phyloP scores from a whole-genome alignment of 2,329 filamentous ascomycete genomes.

The Xylariales sp. region DNA sequence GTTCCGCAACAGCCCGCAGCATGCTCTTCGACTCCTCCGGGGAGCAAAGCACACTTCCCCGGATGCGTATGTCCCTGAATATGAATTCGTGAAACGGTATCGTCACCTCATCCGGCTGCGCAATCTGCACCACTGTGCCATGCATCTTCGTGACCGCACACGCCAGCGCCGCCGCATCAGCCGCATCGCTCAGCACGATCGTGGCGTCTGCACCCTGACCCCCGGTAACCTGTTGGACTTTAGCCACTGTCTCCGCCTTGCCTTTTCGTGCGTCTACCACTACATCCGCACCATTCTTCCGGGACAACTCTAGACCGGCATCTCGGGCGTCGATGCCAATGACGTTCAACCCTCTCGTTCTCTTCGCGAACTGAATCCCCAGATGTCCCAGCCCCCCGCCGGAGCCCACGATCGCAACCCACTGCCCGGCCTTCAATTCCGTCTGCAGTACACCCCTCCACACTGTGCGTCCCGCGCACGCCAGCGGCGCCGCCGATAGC shows the following conservation, averaged over 20 bases:
- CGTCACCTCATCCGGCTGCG: slow-evolving; percentile 54
- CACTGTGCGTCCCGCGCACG: slow-evolving; percentile 20
- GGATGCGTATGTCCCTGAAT: slow-evolving; percentile 21
- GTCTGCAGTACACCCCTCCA: slow-evolving; percentile 8
- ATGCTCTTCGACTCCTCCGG: slow-evolving; percentile 40
- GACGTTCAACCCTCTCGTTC: slow-evolving; percentile 42
- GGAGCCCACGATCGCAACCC: slow-evolving; percentile 41
- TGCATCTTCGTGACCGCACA: slow-evolving; percentile 57
- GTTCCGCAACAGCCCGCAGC: slow-evolving; percentile 40
- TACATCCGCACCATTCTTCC: slow-evolving; percentile 42
- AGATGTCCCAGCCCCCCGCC: slow-evolving; percentile 52
- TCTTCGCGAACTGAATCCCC: slow-evolving; percentile 43
- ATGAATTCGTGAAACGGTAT: slow-evolving; percentile 54
- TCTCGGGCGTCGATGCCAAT: slow-evolving; percentile 52
- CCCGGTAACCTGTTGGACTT: slow-evolving; percentile 42
- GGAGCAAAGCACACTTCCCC: slow-evolving; percentile 34
- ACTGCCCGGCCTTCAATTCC: slow-evolving; percentile 21
- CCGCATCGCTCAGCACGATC: slow-evolving; percentile 49
- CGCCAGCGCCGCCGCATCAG: slow-evolving; percentile 41
- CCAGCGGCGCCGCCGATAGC: slow-evolving; percentile 48
- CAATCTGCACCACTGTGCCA: slow-evolving; percentile 53
- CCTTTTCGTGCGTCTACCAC: slow-evolving; percentile 47
- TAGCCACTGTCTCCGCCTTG: slow-evolving; percentile 40
- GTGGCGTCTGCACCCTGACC: slow-evolving; percentile 47
- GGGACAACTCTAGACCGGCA: slow-evolving; percentile 43